A percentile compares a stretch with the other conserved stretches of the same genome.
phyloP scores from a whole-genome alignment of 2,329 filamentous ascomycete species.

The Fusarium robinianum region DNA sequence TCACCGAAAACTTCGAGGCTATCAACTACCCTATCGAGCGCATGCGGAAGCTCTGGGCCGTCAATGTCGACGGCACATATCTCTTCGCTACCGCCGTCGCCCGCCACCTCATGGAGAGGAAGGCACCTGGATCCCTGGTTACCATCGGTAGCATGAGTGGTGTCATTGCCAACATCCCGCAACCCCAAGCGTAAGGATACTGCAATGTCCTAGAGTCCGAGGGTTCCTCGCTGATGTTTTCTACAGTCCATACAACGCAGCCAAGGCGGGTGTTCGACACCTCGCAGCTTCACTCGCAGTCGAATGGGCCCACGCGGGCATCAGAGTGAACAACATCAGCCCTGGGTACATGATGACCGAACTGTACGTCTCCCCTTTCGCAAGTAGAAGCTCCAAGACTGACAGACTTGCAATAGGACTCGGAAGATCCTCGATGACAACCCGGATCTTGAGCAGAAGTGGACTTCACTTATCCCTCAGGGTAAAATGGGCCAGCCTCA shows the following conservation, averaged over 20 bases:
- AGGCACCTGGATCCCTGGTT: conserved; percentile 81
- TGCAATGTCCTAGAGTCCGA: not conserved
- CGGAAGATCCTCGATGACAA: conserved; percentile 94
- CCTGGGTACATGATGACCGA: conserved; percentile 97
- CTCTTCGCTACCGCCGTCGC: conserved; percentile 84
- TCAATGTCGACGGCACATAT: conserved; percentile 92
- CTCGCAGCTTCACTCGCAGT: conserved; percentile 86
- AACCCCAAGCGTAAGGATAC: conserved; percentile 72
- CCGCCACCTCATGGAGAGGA: conserved; percentile 83
- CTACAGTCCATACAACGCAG: conserved; percentile 78
- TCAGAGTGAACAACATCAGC: conserved; percentile 93
- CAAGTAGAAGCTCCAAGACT: not conserved
- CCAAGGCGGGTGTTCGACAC: conserved; percentile 91
- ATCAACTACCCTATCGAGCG: conserved; percentile 89
- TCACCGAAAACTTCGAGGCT: conserved; percentile 94
- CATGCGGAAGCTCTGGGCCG: conserved; percentile 90
- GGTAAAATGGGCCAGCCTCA: conserved; percentile 92
- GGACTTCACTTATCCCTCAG: conserved; percentile 89
- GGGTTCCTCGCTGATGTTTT: not conserved
- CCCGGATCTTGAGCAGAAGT: conserved; percentile 84
- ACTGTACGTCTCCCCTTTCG: conserved; percentile 62
- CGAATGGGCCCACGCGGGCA: conserved; percentile 87
- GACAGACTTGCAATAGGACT: conserved; percentile 59
- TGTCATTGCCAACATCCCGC: conserved; percentile 90
- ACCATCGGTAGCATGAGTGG: conserved; percentile 97